Percentiles rank a stretch among this genome's conserved stretches.
Evolutionary conservation across 331 rosid species (phyloP).

Genomic region (Quercus tomentella): DNA sequence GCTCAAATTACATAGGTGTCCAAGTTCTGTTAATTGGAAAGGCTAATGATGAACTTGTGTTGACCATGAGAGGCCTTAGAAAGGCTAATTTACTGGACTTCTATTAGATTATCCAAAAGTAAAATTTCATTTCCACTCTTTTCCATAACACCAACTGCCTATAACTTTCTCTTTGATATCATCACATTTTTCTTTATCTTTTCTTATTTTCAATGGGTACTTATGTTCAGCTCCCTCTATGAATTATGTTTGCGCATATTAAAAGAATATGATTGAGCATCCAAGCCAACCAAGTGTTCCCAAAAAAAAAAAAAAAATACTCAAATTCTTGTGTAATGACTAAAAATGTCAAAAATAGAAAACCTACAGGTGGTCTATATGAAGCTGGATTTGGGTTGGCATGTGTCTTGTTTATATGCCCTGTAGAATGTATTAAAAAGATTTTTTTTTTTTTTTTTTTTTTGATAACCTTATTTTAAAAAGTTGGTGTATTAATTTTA

Average conservation of each 20-base stretch:
- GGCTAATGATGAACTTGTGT: neutral
- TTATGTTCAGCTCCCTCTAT: too few species aligned
- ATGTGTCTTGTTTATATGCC: neutral
- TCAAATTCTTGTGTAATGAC: too few species aligned
- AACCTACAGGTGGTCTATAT: neutral
- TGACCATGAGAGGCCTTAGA: neutral
- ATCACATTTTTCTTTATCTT: too few species aligned
- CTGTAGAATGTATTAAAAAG: neutral
- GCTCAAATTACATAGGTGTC: neutral
- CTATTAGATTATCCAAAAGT: neutral
- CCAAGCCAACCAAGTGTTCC: too few species aligned
- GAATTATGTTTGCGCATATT: neutral
- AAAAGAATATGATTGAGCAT: neutral
- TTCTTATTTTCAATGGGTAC: too few species aligned
- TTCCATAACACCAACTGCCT: too few species aligned
- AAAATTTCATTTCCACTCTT: too few species aligned
- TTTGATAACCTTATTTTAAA: neutral
- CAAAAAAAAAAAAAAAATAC: too few species aligned
- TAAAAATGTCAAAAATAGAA: neutral
- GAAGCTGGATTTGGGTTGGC: neutral
- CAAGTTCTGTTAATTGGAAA: neutral
- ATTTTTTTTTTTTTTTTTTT: too few species aligned
- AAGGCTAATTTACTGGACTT: neutral
- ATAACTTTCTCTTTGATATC: too few species aligned
- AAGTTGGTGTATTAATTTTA: neutral